Conservation (phyloP, 1,284 basidiomycete genomes). For the Fomitiporia mediterranea region DNA sequence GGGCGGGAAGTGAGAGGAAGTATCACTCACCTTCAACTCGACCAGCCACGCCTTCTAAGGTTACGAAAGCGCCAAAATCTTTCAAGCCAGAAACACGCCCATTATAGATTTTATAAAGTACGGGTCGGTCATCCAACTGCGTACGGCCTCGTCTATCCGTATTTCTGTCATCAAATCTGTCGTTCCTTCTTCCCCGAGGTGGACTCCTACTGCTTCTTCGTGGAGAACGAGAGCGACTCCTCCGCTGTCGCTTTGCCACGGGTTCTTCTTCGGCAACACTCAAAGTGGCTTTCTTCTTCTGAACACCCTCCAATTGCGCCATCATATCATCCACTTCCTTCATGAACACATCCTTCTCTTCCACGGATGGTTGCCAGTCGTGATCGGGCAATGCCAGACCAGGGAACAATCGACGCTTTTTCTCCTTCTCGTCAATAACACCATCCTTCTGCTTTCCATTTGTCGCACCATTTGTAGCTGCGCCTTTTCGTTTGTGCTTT, state of each 20-base stretch:
- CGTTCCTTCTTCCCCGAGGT: conserved; percentile 37
- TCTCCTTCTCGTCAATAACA: conserved; percentile 59
- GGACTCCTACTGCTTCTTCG: conserved; percentile 53
- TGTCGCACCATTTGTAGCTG: conserved; percentile 35
- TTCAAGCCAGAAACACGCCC: conserved; percentile 84
- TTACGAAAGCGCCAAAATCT: conserved; percentile 95
- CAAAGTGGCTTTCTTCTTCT: conserved; percentile 51
- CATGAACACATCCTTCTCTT: conserved; percentile 65
- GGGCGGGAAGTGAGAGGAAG: background rate
- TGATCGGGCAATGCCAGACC: conserved; percentile 85
- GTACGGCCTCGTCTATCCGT: conserved; percentile 40
- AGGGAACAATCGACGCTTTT: conserved; percentile 84
- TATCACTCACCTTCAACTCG: conserved; percentile 75
- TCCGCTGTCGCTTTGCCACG: conserved; percentile 54
- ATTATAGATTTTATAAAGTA: conserved; percentile 93
- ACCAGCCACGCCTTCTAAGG: conserved; percentile 82
- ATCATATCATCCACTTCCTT: conserved; percentile 87
- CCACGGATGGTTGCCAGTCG: conserved; percentile 49
- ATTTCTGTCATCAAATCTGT: conserved; percentile 36
- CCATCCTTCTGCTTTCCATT: conserved; percentile 38
- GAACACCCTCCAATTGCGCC: conserved; percentile 65
- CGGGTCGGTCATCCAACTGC: conserved; percentile 72
- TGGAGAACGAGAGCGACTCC: conserved; percentile 41
- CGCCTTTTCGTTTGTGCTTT: conserved; percentile 87
- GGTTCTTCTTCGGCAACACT: conserved; percentile 45